Evolutionary conservation across 208 protist species (phyloP), one percentile per base, ranked within the genome.

Genomic region (Naegleria lovaniensis): DNA sequence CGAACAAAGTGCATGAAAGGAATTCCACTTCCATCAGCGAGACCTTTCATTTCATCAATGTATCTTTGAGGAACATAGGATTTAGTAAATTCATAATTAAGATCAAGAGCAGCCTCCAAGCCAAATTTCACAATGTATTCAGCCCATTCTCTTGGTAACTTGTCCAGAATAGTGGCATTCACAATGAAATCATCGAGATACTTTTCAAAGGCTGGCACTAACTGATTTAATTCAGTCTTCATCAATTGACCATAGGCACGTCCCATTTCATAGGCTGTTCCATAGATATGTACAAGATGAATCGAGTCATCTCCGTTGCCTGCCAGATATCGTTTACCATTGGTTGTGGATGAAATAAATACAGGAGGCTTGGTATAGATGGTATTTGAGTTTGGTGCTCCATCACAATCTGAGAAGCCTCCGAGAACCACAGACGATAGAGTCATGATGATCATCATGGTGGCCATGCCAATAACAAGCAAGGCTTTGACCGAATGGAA

Each of bases 51-150:
- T 86, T 93, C 92, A 6, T 92, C 90, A 11, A 83, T 87, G 43
- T 90, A 93, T 43, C 89, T 55, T 15, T 76, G 13, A 33, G 79
- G 79, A 39, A n/a, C 91, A 40, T 59, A 92, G 1, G 16, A 25
- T 36, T 93, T 58, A 2, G 90, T 91, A 41, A 92, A 75, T 48
- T 93, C 91, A n/a, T 90, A 58, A 67, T 41, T 67, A 29, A 92
- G 40, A 89, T 93, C 92, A n/a, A 93, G 91, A 19, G 91, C 91
- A 7, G 90, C 91, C 36, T 93, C 91, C 15, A 93, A 85, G 22
- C 92, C 89, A 36, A 67, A 75, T 51, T 88, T 41, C 9, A 38
- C 83, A 67, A 93, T 91, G 67, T 55, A 84, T 41, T 91, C 29
- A n/a, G 58, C 55, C 3, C 90, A 41, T 15, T 58, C 15, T 22